Base-by-base conservation (phyloP, 208 protist species). In the Leishmania mexicana region DNA sequence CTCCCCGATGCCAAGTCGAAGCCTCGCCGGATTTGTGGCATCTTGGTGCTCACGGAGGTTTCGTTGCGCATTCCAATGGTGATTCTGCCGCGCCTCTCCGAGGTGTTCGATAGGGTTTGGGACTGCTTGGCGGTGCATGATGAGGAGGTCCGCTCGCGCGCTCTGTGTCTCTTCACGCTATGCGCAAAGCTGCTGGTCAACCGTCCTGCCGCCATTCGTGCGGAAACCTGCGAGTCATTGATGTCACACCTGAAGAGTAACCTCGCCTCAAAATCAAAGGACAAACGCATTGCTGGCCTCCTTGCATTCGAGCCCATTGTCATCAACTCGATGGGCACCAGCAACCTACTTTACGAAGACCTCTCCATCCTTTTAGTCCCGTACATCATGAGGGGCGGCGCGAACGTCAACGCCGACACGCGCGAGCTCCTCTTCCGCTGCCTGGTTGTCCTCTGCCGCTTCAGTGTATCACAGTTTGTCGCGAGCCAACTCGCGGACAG, bases 221-320 rank as follows among this genome's bases (percentile, higher is more conserved):
- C 80, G 1, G 89, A 93, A 58, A 91, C 88, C 17, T 90, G 90
- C 40, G 89, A 90, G 54, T 64, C 78, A 38, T 85, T 96, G 17
- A 87, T 97, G 81, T 83, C 89, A 40, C 88, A 93, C 57, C 85
- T 97, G 28, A 92, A 92, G 64, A 81, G 67, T 49, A 86, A 92
- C 73, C 83, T 97, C 51, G 78, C 81, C 21, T 92, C 91, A 28
- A 97, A 94, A 70, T 84, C 78, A 7, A 81, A 88, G 45, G 89
- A 93, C 40, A 88, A 84, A 49, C 87, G 88, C 35, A 88, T 95
- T 19, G 92, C 94, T n/a, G 94, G 94, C 1, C 77, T 97, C 38
- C 78, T 97, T 8, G 94, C 92, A 1, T 97, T 97, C 84, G 88
- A 97, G 81, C 91, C 94, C n/a, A 91, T 97, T 35, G 89, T 95